Base-by-base conservation (phyloP, 192 early-diverging fungal genomes). In the Mortierella antarctica region DNA sequence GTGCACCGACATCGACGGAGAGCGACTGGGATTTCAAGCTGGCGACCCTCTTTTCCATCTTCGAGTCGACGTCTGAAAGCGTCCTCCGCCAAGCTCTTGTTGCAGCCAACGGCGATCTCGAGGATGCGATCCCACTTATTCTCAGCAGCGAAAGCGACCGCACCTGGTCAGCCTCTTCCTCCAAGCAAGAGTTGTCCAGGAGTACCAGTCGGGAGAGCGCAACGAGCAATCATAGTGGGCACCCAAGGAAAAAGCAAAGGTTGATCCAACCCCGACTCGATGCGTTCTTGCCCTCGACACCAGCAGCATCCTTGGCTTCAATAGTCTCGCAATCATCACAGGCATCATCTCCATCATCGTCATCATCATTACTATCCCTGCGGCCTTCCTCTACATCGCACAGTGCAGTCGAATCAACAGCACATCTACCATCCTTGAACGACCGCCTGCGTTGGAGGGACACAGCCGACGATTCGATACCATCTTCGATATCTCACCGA, bases 381-480 rank as follows among this genome's bases (percentile, higher is more conserved):
- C 57, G 2, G 60, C 31, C 31, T 31, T 1, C 39, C 8, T 46
- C 2, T 6, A 2, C 18, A 45, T 12, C 15, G 47, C 45, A 48
- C 6, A 21, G 47, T 20, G 18, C 47, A 4, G 39, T 49, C 0
- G 63, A 60, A 41, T 18, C 60, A 42, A 59, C 21, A 4, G 57
- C 40, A 13, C 46, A 31, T 23, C 77, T 68, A 11, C 65, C 77
- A 6, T 80, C 70, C 8, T 8, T 80, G 18, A 71, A 80, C 40
- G 77, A 80, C 39, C 68, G 53, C 1, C 54, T 80, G 15, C 77
- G 77, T 51, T 80, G 77, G 77, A 80, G 72, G 18, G 77, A 80
- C 17, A 12, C 48, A 0, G 7, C 48, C 5, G 57, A 71, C 23
- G 64, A 67, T 21, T 20, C 69, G 6, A 44, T 39, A 0, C 44